Conservation (phyloP, 129 eudicot genomes). For the Chrysanthemum seticuspe region DNA sequence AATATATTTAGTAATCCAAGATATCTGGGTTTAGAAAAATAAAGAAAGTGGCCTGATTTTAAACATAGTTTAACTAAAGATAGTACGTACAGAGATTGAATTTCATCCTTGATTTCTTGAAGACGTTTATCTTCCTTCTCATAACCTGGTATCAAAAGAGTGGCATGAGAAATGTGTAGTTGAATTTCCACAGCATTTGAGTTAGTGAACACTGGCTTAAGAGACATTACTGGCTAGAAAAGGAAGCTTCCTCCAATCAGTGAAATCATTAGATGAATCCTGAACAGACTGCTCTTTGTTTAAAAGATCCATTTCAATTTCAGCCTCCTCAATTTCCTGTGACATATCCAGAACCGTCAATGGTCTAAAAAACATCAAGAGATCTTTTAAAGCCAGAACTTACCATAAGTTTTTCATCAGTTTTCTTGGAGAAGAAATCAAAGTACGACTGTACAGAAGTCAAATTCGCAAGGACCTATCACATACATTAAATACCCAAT, state of each 20-base stretch:
- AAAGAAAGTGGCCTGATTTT: background rate
- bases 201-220: slow-evolving; percentile 17
- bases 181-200: background rate
- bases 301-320: slow-evolving; percentile 80
- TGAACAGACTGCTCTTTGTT: slow-evolving; percentile 46
- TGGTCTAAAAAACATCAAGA: slow-evolving; percentile 5
- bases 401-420: slow-evolving; percentile 68
- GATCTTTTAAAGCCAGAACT: slow-evolving; percentile 22
- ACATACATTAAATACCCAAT: slow-evolving; percentile 18
- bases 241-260: slow-evolving; percentile 51
- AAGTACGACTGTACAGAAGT: slow-evolving; percentile 79
- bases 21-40: background rate
- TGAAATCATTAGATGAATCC: slow-evolving; percentile 44
- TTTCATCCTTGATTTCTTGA: slow-evolving; percentile 71
- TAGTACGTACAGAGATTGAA: slow-evolving; percentile 64
- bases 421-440: slow-evolving; percentile 66
- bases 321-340: slow-evolving; percentile 94
- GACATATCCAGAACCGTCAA: slow-evolving; percentile 19
- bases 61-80: slow-evolving; percentile 6
- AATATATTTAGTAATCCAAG: background rate
- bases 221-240: slow-evolving; percentile 48
- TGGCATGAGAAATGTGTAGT: slow-evolving; percentile 1
- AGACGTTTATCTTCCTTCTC: slow-evolving; percentile 63
- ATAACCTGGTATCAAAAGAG: slow-evolving; percentile 46
- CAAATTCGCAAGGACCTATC: slow-evolving; percentile 81